phyloP scores from a whole-genome alignment of 805 yeast genomes.

The Kodamaea jinghongensis region DNA sequence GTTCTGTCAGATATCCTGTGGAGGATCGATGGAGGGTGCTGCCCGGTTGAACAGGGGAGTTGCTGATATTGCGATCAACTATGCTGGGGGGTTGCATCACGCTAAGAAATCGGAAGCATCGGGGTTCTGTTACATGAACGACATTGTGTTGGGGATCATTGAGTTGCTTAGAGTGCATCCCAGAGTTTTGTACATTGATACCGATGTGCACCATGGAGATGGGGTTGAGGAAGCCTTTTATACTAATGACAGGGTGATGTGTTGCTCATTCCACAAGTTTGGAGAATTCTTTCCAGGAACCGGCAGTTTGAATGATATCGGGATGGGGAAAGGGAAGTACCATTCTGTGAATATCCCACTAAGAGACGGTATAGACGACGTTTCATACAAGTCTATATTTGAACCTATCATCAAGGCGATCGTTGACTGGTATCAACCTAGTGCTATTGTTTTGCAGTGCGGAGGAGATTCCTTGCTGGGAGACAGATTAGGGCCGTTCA shows the following conservation, averaged over 20 bases:
- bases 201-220: conserved; percentile 29
- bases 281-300: conserved; percentile 31
- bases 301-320: conserved; percentile 27
- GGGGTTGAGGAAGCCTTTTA: conserved; percentile 29
- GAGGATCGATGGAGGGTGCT: conserved; percentile 29
- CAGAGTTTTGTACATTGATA: conserved; percentile 25
- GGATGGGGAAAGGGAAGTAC: conserved; percentile 27
- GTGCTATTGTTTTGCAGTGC: conserved; percentile 26
- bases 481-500: conserved; percentile 27
- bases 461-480: conserved; percentile 29
- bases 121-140: conserved; percentile 28
- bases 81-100: conserved; percentile 28
- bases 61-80: conserved; percentile 27
- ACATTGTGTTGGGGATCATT: conserved; percentile 25
- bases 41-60: conserved; percentile 26
- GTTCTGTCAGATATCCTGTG: conserved; percentile 25
- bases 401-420: conserved; percentile 26
- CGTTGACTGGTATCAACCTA: conserved; percentile 29
- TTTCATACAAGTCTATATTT: conserved; percentile 25
- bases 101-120: conserved; percentile 27
- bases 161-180: conserved; percentile 26
- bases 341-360: conserved; percentile 27
- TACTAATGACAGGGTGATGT: conserved; percentile 28
- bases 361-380: conserved; percentile 29
- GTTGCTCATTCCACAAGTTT: conserved; percentile 26